Base-by-base conservation (phyloP, 176 grass and related monocot genomes). In the Rhipidocladum racemiflorum region DNA sequence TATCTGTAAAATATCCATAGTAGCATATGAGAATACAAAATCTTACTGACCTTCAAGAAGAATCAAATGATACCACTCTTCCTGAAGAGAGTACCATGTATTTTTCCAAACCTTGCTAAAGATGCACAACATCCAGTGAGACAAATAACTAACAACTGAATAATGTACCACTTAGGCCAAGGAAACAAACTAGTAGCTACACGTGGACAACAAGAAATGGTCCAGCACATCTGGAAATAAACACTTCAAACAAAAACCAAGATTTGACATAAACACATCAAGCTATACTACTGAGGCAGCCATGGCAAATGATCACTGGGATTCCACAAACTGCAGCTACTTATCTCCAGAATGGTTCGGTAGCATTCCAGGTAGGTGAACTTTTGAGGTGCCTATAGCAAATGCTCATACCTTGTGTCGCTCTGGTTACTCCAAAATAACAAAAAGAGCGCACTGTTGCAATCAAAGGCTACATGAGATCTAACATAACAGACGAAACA, bases 1-100 rank as follows among this genome's bases (percentile, higher is more conserved):
- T 59, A 78, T 74, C 85, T 86, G 75, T 65, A 88, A 61, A 87
- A 36, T 15, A 51, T 68, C 61, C 29, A 43, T 24, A 53, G 35
- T 62, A 65, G 29, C 34, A 53, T 51, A 78, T 61, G 39, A 84
- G 85, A 82, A 74, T 15, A 32, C 39, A 67, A 60, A 85, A 62
- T 77, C 42, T 42, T 66, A 34, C 23, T 66, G 56, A 32, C 17
- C 35, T 72, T 53, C 30, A 63, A 32, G 20, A 81, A 64, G 21
- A 81, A 1, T 42, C 4, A 70, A 75, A 9, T 38, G 39, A 12
- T 15, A 54, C 54, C 32, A 39, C 38, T 60, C 29, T 60, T 44
- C 69, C 4, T 35, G 9, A 25, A 20, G 30, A 25, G 1, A 75
- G 18, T 70, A 42, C 20, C 5, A 57, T 45, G 51, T 44, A 78